Percentiles rank a stretch among this genome's conserved stretches.
These are phyloP conservation scores for Phytophthora constricta DNA, from an alignment of 352 stramenopile genomes.

Conservation along the genomic window DNA sequence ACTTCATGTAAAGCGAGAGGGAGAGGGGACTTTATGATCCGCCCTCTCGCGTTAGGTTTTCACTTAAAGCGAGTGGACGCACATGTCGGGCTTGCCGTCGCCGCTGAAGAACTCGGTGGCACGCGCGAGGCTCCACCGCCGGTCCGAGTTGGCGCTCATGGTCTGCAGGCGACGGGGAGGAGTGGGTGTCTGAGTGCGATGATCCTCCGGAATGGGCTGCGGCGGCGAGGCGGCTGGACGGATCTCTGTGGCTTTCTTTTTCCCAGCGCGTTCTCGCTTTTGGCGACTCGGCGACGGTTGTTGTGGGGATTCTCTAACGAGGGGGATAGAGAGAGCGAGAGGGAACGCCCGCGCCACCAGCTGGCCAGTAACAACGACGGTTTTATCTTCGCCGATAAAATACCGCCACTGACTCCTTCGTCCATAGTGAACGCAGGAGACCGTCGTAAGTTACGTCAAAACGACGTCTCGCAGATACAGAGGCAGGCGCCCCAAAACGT, in stretches of 20 bases:
- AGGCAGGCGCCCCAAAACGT: no score
- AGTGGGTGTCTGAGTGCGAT: not conserved
- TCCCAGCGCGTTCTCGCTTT: not conserved
- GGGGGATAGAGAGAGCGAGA: not conserved
- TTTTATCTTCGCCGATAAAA: not conserved
- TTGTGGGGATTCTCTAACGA: not conserved
- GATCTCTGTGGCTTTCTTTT: not conserved
- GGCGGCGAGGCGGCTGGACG: not conserved
- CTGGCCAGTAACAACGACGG: not conserved
- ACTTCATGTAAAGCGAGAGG: not conserved
- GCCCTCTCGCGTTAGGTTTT: no score
- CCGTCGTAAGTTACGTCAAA: no score
- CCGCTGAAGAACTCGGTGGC: conserved; percentile 90
- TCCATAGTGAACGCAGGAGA: no score
- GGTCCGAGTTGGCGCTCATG: conserved; percentile 71
- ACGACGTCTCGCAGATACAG: no score
- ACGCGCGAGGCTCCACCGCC: conserved; percentile 85
- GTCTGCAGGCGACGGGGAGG: not conserved
- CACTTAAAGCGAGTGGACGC: conserved; percentile 15
- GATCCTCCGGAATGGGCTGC: not conserved
- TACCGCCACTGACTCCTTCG: no score
- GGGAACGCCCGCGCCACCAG: no score
- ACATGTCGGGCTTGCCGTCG: conserved; percentile 90
- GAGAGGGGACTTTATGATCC: not conserved
- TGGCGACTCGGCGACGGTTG: not conserved